A percentile compares a stretch with the other conserved stretches of the same genome.
Evolutionary conservation across 2,329 filamentous ascomycete species (phyloP).

Genomic region (Trichophyton equinum): DNA sequence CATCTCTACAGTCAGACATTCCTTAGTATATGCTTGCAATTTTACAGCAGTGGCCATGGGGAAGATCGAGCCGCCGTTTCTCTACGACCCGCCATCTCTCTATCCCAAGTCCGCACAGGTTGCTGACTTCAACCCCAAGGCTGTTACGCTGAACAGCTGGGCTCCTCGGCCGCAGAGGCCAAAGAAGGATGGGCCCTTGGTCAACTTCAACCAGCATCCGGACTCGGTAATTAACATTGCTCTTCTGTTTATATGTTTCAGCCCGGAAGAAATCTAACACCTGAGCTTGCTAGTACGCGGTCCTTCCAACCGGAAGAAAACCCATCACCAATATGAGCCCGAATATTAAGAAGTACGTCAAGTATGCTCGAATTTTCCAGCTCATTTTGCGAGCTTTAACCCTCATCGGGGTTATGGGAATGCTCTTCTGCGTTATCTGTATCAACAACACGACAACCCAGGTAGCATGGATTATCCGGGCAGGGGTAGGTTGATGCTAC

Average conservation of each 20-base stretch:
- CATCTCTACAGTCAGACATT: background rate
- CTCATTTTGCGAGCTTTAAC: constrained; percentile 55
- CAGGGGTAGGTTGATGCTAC: constrained; percentile 47
- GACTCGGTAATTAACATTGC: constrained; percentile 48
- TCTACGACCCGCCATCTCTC: constrained; percentile 51
- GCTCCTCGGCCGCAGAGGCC: constrained; percentile 47
- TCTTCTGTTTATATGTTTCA: background rate
- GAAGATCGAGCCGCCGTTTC: constrained; percentile 53
- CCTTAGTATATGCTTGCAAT: background rate
- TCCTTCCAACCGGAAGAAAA: constrained; percentile 50
- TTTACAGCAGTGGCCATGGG: constrained; percentile 29
- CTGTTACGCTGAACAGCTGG: constrained; percentile 68
- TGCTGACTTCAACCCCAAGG: constrained; percentile 70
- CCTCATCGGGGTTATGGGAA: constrained; percentile 55
- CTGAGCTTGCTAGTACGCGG: constrained; percentile 26
- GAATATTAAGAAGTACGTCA: constrained; percentile 58
- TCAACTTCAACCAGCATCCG: constrained; percentile 76
- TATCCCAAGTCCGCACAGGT: constrained; percentile 42
- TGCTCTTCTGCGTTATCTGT: constrained; percentile 65
- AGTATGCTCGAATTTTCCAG: constrained; percentile 55
- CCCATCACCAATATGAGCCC: constrained; percentile 55
- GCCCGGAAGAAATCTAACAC: background rate
- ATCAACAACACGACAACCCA: constrained; percentile 54
- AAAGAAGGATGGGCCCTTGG: constrained; percentile 60
- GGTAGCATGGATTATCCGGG: constrained; percentile 62